These are phyloP conservation scores for Tuber microsphaerosporum DNA, from an alignment of 495 filamentous ascomycete genomes.

Conservation along the genomic window DNA sequence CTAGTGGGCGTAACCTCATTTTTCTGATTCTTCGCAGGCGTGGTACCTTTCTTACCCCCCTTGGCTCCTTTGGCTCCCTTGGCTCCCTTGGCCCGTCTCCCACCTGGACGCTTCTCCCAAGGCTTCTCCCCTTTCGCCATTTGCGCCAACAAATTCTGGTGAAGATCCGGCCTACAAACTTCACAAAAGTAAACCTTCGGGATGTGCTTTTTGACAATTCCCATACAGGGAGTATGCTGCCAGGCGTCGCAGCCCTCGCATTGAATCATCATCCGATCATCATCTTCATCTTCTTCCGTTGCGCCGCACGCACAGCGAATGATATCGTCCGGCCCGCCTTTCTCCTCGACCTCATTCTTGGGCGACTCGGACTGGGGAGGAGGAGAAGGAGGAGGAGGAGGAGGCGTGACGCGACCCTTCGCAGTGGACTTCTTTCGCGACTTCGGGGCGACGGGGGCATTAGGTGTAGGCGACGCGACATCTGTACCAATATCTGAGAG, in stretches of 20 bases:
- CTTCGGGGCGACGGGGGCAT: conserved; percentile 54
- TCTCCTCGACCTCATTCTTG: conserved; percentile 58
- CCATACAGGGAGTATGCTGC: conserved; percentile 97
- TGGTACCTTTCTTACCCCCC: conserved; percentile 27
- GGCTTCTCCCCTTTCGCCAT: conserved; percentile 72
- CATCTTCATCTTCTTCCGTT: conserved; percentile 70
- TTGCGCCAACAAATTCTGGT: conserved; percentile 64
- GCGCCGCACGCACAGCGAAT: conserved; percentile 92
- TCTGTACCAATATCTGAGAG: conserved; percentile 63
- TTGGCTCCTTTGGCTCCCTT: conserved; percentile 5
- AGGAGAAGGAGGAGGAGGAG: conserved; percentile 25
- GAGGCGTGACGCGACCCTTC: conserved; percentile 46
- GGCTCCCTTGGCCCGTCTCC: conserved; percentile 9
- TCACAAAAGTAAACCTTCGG: conserved; percentile 84
- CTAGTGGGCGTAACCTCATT: conserved; percentile 25
- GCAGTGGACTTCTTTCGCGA: conserved; percentile 48
- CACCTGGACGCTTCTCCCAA: conserved; percentile 59
- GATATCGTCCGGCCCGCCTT: conserved; percentile 57
- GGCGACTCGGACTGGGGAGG: conserved; percentile 40
- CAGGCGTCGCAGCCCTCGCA: conserved; percentile 86
- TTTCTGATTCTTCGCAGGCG: conserved; percentile 26
- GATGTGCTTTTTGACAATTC: conserved; percentile 65
- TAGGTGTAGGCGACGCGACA: conserved; percentile 48
- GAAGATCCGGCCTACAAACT: conserved; percentile 73
- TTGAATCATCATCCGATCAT: conserved; percentile 76